A percentile compares a stretch with the other conserved stretches of the same genome.
phyloP scores from a whole-genome alignment of 2,329 filamentous ascomycete genomes.

The Fusarium sarcochroum region DNA sequence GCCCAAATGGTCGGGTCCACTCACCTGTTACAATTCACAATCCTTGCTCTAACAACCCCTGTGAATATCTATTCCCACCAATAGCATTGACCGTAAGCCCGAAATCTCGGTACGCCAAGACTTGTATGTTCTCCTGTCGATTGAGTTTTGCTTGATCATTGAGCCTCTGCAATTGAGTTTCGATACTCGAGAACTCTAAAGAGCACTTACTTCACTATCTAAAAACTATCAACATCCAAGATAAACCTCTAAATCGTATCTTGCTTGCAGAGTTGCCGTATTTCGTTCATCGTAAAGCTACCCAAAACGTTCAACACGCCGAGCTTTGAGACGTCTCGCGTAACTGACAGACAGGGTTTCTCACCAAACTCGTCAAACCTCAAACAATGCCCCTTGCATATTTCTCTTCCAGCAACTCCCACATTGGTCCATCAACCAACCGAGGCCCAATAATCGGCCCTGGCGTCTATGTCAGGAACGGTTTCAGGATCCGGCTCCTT shows the following conservation, averaged over 20 bases:
- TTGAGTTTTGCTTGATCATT: constrained; percentile 8
- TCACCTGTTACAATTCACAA: constrained; percentile 44
- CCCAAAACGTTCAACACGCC: constrained; percentile 33
- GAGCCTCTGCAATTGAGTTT: constrained; percentile 13
- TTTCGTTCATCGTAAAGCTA: neutral
- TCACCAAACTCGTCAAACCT: constrained; percentile 6
- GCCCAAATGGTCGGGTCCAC: constrained; percentile 36
- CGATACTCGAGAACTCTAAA: neutral
- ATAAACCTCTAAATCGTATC: constrained; percentile 12
- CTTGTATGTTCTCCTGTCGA: neutral
- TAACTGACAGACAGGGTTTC: constrained; percentile 35
- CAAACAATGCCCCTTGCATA: constrained; percentile 23
- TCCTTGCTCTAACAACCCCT: constrained; percentile 29
- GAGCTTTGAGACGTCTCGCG: constrained; percentile 42
- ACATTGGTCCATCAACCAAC: constrained; percentile 7
- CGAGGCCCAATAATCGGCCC: constrained; percentile 14
- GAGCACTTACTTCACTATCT: too few relatives aligned
- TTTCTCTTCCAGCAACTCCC: neutral
- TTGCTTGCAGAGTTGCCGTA: neutral
- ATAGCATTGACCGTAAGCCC: neutral
- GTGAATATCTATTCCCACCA: constrained; percentile 43
- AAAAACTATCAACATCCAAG: neutral
- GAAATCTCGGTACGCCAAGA: constrained; percentile 1
- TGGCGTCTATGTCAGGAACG: constrained; percentile 31
- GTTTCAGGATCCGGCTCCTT: constrained; percentile 42